Percentiles rank a stretch among this genome's conserved stretches.
Evolutionary conservation across 148 eudicot genomes (phyloP).

Genomic region (Rhododendron ovatum): DNA sequence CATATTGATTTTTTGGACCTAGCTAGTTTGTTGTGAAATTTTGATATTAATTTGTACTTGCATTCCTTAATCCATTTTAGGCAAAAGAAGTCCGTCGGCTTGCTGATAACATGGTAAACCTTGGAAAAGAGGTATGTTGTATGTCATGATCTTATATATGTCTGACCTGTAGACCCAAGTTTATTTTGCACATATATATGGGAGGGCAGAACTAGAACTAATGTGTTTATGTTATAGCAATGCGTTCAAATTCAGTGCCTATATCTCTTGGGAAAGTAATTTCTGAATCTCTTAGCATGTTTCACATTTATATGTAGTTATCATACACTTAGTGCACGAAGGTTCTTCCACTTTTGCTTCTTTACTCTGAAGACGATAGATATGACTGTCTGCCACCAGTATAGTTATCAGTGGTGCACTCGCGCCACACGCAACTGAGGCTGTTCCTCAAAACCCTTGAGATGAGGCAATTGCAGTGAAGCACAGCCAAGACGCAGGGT

Average conservation of each 20-base stretch:
- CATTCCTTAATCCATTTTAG: slow-evolving; percentile 23
- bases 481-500: background rate
- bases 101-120: slow-evolving; percentile 94
- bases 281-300: background rate
- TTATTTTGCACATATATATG: background rate
- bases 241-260: background rate
- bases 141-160: background rate
- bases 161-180: background rate
- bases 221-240: background rate
- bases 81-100: slow-evolving; percentile 93
- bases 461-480: background rate
- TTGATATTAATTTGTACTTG: background rate
- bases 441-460: background rate
- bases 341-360: background rate
- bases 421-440: background rate
- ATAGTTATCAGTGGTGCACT: background rate
- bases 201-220: background rate
- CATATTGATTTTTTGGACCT: background rate
- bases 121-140: slow-evolving; percentile 85
- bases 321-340: background rate
- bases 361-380: background rate
- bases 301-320: background rate
- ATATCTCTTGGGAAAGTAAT: background rate
- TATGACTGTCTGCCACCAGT: background rate
- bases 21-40: background rate